Percentiles rank a stretch among this genome's conserved stretches.
Conservation (phyloP, 192 early-diverging fungal genomes). For the Mortierella antarctica region DNA sequence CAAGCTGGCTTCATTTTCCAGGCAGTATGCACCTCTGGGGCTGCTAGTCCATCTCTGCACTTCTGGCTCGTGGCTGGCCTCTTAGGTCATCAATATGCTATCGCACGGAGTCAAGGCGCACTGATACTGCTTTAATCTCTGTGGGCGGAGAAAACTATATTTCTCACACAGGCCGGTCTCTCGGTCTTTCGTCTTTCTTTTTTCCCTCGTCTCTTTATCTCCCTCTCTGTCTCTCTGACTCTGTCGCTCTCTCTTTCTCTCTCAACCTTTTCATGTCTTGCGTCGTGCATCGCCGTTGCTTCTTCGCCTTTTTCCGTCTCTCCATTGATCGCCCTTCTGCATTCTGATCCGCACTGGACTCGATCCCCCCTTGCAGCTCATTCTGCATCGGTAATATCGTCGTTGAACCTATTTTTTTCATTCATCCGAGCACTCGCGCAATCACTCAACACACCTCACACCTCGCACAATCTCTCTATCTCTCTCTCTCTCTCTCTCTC, state of each 20-base stretch:
- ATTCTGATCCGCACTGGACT: constrained; percentile 1
- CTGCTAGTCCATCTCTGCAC: no score
- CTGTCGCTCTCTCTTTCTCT: background rate
- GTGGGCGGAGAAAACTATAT: background rate
- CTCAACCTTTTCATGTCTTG: background rate
- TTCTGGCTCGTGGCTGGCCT: no score
- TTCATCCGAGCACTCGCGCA: background rate
- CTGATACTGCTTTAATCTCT: background rate
- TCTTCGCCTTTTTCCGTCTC: background rate
- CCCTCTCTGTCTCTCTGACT: background rate
- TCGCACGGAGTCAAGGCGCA: no score
- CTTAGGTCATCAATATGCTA: no score
- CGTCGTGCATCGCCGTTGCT: no score
- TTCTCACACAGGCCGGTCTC: background rate
- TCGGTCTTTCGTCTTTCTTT: background rate
- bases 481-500: background rate
- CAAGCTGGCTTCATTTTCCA: no score
- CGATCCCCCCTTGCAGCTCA: background rate
- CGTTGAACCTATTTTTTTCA: background rate
- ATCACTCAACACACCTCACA: background rate
- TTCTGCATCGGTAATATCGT: background rate
- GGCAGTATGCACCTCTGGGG: no score
- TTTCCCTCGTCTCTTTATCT: background rate
- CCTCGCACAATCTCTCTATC: no score
- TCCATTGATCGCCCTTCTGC: background rate